Evolutionary conservation across 2,329 filamentous ascomycete species (phyloP).

Genomic region (Curvularia lunata): DNA sequence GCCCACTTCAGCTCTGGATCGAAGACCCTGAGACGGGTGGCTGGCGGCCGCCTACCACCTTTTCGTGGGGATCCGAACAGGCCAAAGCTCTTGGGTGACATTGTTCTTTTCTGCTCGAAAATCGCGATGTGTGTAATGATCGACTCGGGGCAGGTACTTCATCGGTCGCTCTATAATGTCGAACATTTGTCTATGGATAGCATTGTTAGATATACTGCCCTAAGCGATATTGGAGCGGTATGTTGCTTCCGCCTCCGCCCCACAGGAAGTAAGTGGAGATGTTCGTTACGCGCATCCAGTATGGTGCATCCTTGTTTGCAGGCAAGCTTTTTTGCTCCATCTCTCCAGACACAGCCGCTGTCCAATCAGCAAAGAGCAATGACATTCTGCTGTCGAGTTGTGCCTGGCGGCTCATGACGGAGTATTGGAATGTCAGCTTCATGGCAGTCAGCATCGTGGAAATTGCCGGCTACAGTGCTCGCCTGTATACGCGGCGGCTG

Average conservation of each 20-base stretch:
- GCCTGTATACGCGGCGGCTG: background rate
- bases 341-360: slow-evolving; percentile 9
- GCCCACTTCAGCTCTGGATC: slow-evolving; percentile 15
- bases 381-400: slow-evolving; percentile 3
- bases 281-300: slow-evolving; percentile 6
- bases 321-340: slow-evolving; percentile 19
- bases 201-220: background rate
- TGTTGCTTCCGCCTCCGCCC: slow-evolving; percentile 10
- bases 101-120: background rate
- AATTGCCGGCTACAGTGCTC: background rate
- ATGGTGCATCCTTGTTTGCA: slow-evolving; percentile 5
- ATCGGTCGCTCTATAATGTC: background rate
- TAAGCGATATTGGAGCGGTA: slow-evolving; percentile 1
- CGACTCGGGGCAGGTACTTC: background rate
- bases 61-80: slow-evolving; percentile 9
- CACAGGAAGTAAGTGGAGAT: slow-evolving; percentile 12
- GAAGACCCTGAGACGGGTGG: slow-evolving; percentile 20
- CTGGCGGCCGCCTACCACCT: slow-evolving; percentile 1
- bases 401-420: background rate
- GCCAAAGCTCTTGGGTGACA: background rate
- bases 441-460: background rate
- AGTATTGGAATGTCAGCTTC: background rate
- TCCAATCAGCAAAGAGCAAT: slow-evolving; percentile 3
- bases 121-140: background rate
- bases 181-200: background rate